Conservation (phyloP, 768 basidiomycete genomes). For the Trichaptum fuscoviolaceum region DNA sequence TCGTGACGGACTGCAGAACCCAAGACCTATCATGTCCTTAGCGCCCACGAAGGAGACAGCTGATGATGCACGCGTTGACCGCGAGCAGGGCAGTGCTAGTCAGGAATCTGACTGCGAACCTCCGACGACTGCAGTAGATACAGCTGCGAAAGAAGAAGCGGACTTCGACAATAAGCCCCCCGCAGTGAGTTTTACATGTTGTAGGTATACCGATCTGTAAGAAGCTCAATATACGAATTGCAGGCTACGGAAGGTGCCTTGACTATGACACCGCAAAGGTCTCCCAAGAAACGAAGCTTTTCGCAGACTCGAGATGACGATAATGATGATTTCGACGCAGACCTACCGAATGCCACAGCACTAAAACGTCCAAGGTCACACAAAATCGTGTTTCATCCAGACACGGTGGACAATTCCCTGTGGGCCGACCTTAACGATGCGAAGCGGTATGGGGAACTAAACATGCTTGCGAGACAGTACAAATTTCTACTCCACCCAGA, state of each 20-base stretch:
- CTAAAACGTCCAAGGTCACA: neutral
- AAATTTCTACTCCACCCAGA: neutral
- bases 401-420: constrained; percentile 14
- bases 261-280: neutral
- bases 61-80: neutral
- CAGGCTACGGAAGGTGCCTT: neutral
- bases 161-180: neutral
- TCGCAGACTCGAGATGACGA: neutral
- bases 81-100: neutral
- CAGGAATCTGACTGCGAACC: neutral
- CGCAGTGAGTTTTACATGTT: neutral
- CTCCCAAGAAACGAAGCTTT: neutral
- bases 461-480: neutral
- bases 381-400: constrained; percentile 15
- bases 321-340: constrained; percentile 1
- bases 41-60: neutral
- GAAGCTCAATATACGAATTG: neutral
- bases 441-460: neutral
- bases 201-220: too few relatives aligned
- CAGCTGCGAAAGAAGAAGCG: neutral
- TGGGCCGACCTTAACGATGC: constrained; percentile 9
- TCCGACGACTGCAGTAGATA: neutral
- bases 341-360: neutral
- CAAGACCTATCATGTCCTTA: neutral
- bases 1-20: neutral